Evolutionary conservation across 768 basidiomycete species (phyloP).

Genomic region (Tulasnella sp.): DNA sequence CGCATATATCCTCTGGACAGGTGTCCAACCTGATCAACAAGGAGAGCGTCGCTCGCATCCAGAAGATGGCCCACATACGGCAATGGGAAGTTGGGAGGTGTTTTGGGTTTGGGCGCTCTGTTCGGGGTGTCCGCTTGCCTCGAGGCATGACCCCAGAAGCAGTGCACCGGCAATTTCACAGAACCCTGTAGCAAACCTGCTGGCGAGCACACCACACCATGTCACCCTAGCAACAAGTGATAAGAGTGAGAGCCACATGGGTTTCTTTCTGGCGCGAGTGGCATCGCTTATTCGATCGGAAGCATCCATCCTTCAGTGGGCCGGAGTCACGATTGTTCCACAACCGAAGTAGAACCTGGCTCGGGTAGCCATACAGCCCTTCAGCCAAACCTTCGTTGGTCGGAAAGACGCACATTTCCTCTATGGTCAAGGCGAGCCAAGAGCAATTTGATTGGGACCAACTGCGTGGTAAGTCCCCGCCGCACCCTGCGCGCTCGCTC

Average conservation of each 20-base stretch:
- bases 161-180: not conserved
- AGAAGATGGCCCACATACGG: not conserved
- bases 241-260: not conserved
- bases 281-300: too few relatives aligned
- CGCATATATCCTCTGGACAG: not conserved
- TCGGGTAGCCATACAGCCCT: too few relatives aligned
- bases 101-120: not conserved
- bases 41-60: not conserved
- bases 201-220: not conserved
- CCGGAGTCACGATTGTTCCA: too few relatives aligned
- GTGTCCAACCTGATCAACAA: not conserved
- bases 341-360: too few relatives aligned
- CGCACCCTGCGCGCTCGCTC: too few relatives aligned
- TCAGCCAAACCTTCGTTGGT: not conserved
- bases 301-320: too few relatives aligned
- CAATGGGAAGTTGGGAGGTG: too few relatives aligned
- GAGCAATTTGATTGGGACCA: too few relatives aligned
- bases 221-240: not conserved
- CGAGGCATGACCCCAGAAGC: not conserved
- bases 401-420: not conserved
- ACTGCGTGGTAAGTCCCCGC: too few relatives aligned
- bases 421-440: not conserved
- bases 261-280: not conserved
- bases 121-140: not conserved
- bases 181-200: not conserved